These are phyloP conservation scores for Eragrostis tef DNA, from an alignment of 202 grass and related monocot genomes.

Conservation along the genomic window DNA sequence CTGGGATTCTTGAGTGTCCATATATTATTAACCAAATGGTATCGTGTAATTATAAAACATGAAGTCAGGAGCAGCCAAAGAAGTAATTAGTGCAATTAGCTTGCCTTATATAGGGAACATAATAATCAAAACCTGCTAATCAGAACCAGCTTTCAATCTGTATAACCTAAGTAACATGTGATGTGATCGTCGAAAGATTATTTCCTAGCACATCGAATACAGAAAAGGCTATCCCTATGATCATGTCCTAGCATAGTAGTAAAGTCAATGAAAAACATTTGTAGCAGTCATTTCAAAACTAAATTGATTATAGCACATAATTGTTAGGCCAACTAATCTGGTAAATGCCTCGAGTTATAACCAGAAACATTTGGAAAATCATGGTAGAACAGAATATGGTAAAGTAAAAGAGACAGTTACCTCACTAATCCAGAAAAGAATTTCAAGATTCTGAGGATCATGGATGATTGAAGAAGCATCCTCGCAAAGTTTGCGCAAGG, in stretches of 20 bases:
- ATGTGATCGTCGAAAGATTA: neutral
- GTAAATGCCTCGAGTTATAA: neutral
- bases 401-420: conserved; percentile 39
- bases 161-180: neutral
- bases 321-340: neutral
- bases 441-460: conserved; percentile 79
- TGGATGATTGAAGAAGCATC: conserved; percentile 79
- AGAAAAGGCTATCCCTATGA: neutral
- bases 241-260: neutral
- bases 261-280: conserved; percentile 15
- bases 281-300: conserved; percentile 5
- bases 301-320: neutral
- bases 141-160: conserved; percentile 24
- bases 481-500: conserved; percentile 94
- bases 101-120: neutral
- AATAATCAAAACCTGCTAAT: neutral
- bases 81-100: neutral
- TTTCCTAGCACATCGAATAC: neutral
- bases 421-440: conserved; percentile 96
- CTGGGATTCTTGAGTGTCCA: neutral
- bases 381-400: conserved; percentile 26
- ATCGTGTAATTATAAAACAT: neutral
- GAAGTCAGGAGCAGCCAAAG: neutral
- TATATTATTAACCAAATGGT: conserved; percentile 15
- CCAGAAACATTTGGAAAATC: conserved; percentile 18